phyloP scores from a whole-genome alignment of 495 filamentous ascomycete species.

The Hypoxylon rickii region DNA sequence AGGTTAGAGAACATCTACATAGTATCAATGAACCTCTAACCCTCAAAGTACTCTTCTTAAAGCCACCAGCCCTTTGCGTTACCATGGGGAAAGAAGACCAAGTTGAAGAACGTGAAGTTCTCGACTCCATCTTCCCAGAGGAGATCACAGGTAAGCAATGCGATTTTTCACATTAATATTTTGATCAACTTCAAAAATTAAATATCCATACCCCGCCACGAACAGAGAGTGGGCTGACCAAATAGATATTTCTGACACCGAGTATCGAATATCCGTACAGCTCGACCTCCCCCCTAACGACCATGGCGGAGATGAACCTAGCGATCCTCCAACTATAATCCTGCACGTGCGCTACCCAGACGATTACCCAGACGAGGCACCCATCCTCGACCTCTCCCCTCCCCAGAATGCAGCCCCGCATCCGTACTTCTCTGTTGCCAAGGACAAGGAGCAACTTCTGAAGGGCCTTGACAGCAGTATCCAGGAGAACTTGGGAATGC shows the following conservation, averaged over 20 bases:
- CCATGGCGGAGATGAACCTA: conserved; percentile 57
- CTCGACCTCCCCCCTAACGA: conserved; percentile 70
- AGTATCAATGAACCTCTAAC: no score
- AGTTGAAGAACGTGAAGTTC: conserved; percentile 91
- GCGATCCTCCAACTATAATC: conserved; percentile 67
- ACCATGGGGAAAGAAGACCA: conserved; percentile 94
- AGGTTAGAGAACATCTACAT: no score
- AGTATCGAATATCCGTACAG: conserved; percentile 80
- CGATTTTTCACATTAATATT: neutral
- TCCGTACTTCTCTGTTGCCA: conserved; percentile 57
- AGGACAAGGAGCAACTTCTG: conserved; percentile 74
- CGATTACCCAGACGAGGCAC: conserved; percentile 84
- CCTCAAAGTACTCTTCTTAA: no score
- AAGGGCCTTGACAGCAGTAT: conserved; percentile 69
- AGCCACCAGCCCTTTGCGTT: conserved; percentile 7
- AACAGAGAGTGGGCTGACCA: neutral
- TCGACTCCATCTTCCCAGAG: conserved; percentile 97
- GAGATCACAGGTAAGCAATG: conserved; percentile 91
- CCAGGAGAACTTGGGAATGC: conserved; percentile 90
- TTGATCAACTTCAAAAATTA: no score
- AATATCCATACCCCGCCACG: conserved; percentile 16
- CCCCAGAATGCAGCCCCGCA: conserved; percentile 71
- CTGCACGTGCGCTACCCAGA: conserved; percentile 85
- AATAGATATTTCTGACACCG: conserved; percentile 80
- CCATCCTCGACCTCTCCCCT: conserved; percentile 73